Base-by-base conservation (phyloP, 2,329 filamentous ascomycete species). In the Aureobasidium mangrovei region DNA sequence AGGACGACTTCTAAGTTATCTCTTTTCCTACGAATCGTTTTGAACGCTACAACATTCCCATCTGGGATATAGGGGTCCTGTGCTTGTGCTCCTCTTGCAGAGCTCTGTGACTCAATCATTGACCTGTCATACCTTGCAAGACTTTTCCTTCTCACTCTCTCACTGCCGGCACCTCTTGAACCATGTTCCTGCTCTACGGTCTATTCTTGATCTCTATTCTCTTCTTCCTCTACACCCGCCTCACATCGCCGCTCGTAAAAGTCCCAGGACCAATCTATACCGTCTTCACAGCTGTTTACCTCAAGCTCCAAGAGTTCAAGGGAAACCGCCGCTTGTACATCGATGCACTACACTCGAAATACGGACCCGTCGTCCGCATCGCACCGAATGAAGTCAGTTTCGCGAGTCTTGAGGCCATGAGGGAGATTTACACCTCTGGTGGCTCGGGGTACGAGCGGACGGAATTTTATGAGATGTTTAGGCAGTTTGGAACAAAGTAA, bases 281-380 rank as follows among this genome's bases (percentile, higher is more conserved):
- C 1, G 56, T 51, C 35, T 60, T 61, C 49, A 67, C 62, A 7
- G 59, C 60, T 7, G 42, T 66, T 3, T 60, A 55, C 3, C 62
- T 73, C 24, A 72, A 72, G 56, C 60, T 63, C 9, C 64, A 67
- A 5, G 67, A 71, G 18, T 59, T 71, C 10, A 61, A 59, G 4
- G 68, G 70, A 2, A 64, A 67, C 6, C 63, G 70, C 1, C 65
- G 70, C 48, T 64, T 69, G 52, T 69, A 70, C 59, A 67, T 73
- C 29, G 63, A 73, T 53, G 47, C 55, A 4, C 61, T 73, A 1
- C 70, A 73, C 59, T 43, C 62, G 8, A 51, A 51, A 36, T 64
- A 67, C 52, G 66, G 66, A 7, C 60, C 61, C 0, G 57, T 60
- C 26, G 65, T 68, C 27, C 61, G 65, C 2, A 56, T 67, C 26